Percentiles rank a stretch among this genome's conserved stretches.
Evolutionary conservation across 768 basidiomycete species (phyloP).

Genomic region (Dacryopinax spathularia): DNA sequence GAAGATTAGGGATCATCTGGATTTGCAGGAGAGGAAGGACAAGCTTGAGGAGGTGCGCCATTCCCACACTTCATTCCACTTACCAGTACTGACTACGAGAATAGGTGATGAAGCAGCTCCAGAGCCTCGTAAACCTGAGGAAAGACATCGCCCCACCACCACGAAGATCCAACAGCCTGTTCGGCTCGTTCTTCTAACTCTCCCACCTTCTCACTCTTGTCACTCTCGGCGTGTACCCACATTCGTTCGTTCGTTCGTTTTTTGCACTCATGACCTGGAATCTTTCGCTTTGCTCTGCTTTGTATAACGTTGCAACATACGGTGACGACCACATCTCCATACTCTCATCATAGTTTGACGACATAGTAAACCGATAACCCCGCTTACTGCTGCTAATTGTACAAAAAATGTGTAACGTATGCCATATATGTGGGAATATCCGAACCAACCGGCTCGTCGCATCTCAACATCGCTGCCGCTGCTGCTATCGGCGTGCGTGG

Average conservation of each 20-base stretch:
- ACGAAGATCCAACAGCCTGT: constrained; percentile 62
- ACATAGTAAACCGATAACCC: too few species aligned
- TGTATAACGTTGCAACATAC: neutral
- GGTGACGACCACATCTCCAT: neutral
- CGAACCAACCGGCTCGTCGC: too few species aligned
- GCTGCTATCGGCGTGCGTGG: too few species aligned
- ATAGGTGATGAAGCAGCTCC: constrained; percentile 90
- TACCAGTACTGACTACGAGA: neutral
- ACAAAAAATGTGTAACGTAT: constrained; percentile 4
- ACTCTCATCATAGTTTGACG: constrained; percentile 8
- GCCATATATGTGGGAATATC: neutral
- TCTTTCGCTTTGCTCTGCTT: neutral
- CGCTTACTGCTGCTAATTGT: neutral
- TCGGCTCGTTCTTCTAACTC: constrained; percentile 58
- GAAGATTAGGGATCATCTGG: constrained; percentile 67
- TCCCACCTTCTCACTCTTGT: too few species aligned
- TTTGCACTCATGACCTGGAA: neutral
- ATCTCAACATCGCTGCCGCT: too few species aligned
- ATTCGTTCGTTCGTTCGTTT: neutral
- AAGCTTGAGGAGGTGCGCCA: constrained; percentile 79
- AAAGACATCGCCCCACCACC: constrained; percentile 63
- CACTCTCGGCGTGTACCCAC: too few species aligned
- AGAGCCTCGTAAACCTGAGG: constrained; percentile 76
- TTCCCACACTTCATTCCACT: neutral
- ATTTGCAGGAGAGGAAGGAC: constrained; percentile 92